Evolutionary conservation across 805 yeast genomes (phyloP).

Genomic region (Candida pini): DNA sequence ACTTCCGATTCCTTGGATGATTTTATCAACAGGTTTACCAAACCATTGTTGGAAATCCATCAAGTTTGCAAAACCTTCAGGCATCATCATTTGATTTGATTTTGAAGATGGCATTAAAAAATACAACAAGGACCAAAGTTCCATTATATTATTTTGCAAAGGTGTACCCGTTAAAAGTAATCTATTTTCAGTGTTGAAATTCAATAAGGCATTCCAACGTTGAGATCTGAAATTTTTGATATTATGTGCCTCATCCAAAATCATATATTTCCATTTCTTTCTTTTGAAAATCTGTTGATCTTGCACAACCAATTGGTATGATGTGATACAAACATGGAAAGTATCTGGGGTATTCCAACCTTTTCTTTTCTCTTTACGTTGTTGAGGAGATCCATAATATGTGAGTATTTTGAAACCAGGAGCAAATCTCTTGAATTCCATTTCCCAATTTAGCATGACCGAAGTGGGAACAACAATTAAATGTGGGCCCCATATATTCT

Average conservation of each 20-base stretch:
- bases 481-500: constrained; percentile 97
- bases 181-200: constrained; percentile 88
- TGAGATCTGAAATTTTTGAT: constrained; percentile 94
- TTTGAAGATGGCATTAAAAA: constrained; percentile 92
- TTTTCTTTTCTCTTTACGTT: constrained; percentile 88
- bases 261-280: constrained; percentile 94
- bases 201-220: constrained; percentile 92
- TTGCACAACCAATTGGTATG: constrained; percentile 95
- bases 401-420: constrained; percentile 96
- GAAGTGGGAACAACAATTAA: constrained; percentile 95
- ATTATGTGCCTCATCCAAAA: constrained; percentile 96
- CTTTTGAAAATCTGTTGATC: constrained; percentile 92
- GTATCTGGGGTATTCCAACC: constrained; percentile 98
- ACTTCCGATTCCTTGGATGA: constrained; percentile 74
- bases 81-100: constrained; percentile 60
- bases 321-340: constrained; percentile 94
- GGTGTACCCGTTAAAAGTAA: constrained; percentile 95
- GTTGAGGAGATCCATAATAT: constrained; percentile 95
- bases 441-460: constrained; percentile 97
- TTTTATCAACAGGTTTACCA: constrained; percentile 92
- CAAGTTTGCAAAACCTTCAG: constrained; percentile 92
- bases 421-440: constrained; percentile 97
- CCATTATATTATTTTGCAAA: constrained; percentile 88
- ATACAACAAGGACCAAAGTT: constrained; percentile 91
- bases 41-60: constrained; percentile 98